Evolutionary conservation across 2,329 filamentous ascomycete species (phyloP), one percentile per base, ranked within the genome.

Genomic region (Fusarium camptoceras): DNA sequence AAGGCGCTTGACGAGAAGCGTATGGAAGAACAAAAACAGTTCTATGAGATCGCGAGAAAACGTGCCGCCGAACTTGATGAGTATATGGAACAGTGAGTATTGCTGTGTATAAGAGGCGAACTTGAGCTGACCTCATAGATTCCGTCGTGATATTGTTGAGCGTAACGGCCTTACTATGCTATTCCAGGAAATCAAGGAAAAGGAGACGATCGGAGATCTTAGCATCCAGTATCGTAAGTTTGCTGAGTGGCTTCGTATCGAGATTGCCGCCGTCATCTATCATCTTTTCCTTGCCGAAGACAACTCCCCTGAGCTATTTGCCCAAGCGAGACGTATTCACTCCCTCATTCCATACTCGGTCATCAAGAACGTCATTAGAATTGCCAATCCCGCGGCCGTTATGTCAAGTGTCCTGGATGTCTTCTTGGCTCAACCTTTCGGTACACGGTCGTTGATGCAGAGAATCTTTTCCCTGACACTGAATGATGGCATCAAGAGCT

Each of bases 221-320:
- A 97, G 93, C 76, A 91, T 97, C 14, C 94, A 98, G 78, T 98
- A 98, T 79, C 93, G 96, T 76, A 99, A 98, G 79, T 98, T 99
- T 78, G 95, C 95, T 20, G 96, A 99, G 80, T 99, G 96, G 96
- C 84, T 98, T 53, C 91, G 96, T 41, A 99, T 99, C 76, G 96
- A 99, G 82, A 91, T 99, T 50, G 96, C 96, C 25, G 96, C 96
- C 42, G 98, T 96, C 24, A 89, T 98, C 63, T 99, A 99, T 78
- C 96, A 99, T 79, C 85, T 99, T 34, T 99, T 99, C 85, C 86
- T 99, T 46, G 96, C 96, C 8, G 96, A 99, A 79, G 96, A 99
- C 81, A 99, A 99, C 80, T 98, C 95, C 0, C 94, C 96, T 1
- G 96, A 99, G 77, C 82, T 99, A 30, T 98, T 98, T 79, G 94